Base-by-base conservation (phyloP, 73 alveolate genomes). In the Paramecium primaurelia region DNA sequence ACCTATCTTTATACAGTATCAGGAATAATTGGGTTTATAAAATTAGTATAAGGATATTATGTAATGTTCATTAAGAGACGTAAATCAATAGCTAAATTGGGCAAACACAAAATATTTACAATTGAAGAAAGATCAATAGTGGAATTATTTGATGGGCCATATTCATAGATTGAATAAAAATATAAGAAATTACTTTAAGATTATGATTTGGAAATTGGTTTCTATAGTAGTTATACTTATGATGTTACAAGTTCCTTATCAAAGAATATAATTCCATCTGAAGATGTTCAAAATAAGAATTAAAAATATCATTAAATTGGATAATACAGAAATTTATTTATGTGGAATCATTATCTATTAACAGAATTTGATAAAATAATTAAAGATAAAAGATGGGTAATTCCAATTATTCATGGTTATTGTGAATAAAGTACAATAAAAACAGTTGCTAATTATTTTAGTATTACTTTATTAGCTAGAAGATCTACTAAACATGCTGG, bases 401-500 rank as follows among this genome's bases (percentile, higher is more conserved):
- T 96, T n/a, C 99, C 98, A 34, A 93, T 97, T 34, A 94, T 98
- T 42, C 98, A 97, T 93, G 99, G 99, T 34, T 97, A 89, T 51
- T 89, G 96, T 11, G 95, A 90, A 77, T 83, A 91, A 80, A 83
- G 91, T 45, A 94, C 94, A 75, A 86, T 95, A 4, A 86, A 93
- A 87, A 93, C 92, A 44, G 59, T 92, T 4, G 86, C 86, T 30
- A 92, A 89, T 37, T 73, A 71, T 45, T 92, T 95, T 44, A 86
- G 95, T 20, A 64, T 96, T n/a, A 77, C 94, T 22, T 68, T 97
- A 14, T 92, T 97, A 47, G 94, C 98, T 10, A 87, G 99, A 88
- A 94, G 99, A 60, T 94, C 97, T 1, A 94, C 98, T 32, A 96
- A 95, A 64, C 96, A 95, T 93, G 99, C 99, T 18, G 99, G 99